phyloP scores from a whole-genome alignment of 306 rosid species.

The Casuarina cunninghamiana region DNA sequence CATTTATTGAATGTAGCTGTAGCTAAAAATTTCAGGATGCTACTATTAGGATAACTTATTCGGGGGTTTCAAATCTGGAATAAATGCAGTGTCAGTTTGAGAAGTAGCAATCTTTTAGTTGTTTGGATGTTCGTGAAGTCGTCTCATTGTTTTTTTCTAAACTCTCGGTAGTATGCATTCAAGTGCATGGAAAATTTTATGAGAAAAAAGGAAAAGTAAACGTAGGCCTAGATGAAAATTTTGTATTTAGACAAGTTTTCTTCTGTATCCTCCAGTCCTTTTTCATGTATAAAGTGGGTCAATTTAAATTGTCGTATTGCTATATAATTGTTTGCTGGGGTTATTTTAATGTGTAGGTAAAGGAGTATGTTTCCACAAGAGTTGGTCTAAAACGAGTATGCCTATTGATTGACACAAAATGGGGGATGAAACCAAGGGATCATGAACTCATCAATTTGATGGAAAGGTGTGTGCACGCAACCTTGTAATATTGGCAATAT shows the following conservation, averaged over 20 bases:
- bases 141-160: not conserved
- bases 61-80: not conserved
- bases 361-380: conserved; percentile 87
- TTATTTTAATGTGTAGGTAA: conserved; percentile 56
- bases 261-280: not conserved
- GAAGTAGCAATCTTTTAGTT: not conserved
- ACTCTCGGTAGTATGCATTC: not conserved
- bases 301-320: conserved; percentile 6
- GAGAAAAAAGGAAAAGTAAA: not conserved
- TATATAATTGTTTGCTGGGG: conserved; percentile 6
- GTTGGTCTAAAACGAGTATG: conserved; percentile 85
- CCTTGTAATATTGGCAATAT: conserved; percentile 8
- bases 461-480: conserved; percentile 74
- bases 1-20: not conserved
- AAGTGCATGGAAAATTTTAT: not conserved
- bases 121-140: conserved; percentile 6
- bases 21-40: not conserved
- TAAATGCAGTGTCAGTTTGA: not conserved
- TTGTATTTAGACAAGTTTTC: not conserved
- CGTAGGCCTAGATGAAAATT: not conserved
- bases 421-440: conserved; percentile 99
- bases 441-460: conserved; percentile 76
- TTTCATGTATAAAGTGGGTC: not conserved
- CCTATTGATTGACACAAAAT: conserved; percentile 85
- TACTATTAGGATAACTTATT: not conserved